phyloP scores from a whole-genome alignment of 495 filamentous ascomycete species.

The Penicillium turbatum region DNA sequence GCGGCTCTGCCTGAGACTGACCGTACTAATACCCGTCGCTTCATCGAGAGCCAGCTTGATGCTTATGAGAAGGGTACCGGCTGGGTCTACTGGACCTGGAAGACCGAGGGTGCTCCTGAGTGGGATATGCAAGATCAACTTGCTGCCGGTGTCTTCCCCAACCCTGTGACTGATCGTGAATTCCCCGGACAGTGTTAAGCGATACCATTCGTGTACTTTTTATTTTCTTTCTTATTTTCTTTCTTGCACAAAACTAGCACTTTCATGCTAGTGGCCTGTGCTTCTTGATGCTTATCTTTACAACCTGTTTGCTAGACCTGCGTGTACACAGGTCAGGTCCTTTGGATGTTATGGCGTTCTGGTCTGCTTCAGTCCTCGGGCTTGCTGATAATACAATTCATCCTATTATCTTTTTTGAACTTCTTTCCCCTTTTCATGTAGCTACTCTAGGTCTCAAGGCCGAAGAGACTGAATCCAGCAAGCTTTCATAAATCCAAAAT shows the following conservation, averaged over 20 bases:
- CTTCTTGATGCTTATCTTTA: neutral
- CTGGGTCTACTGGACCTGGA: slow-evolving; percentile 84
- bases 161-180: slow-evolving; percentile 49
- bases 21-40: slow-evolving; percentile 54
- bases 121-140: slow-evolving; percentile 76
- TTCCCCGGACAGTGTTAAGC: slow-evolving; percentile 44
- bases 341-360: neutral
- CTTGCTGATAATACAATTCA: neutral
- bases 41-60: slow-evolving; percentile 70
- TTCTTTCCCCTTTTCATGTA: neutral
- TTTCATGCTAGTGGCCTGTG: neutral
- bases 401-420: neutral
- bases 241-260: neutral
- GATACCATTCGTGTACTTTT: neutral
- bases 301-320: slow-evolving; percentile 6
- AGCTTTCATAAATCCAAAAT: too few relatives aligned
- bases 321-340: neutral
- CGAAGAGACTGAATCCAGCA: too few relatives aligned
- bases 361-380: neutral
- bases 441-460: too few relatives aligned
- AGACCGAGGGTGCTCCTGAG: slow-evolving; percentile 80
- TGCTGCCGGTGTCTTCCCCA: slow-evolving; percentile 56
- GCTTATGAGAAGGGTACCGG: slow-evolving; percentile 64
- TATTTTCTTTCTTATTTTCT: neutral
- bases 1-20: slow-evolving; percentile 47